These are phyloP conservation scores for Knufia petricola DNA, from an alignment of 2,329 filamentous ascomycete species.

Conservation along the genomic window DNA sequence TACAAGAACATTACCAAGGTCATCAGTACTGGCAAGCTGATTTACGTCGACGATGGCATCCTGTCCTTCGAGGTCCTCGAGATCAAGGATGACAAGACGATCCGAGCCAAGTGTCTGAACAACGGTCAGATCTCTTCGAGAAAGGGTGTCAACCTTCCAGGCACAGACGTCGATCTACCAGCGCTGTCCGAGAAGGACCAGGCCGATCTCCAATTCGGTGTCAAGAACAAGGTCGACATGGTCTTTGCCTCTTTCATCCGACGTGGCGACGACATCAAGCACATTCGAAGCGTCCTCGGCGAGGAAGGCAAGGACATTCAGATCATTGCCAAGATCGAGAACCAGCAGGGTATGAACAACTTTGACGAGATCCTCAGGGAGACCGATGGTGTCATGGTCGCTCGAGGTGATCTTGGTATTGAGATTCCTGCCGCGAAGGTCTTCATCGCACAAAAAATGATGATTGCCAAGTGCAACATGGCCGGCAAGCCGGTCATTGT, in stretches of 20 bases:
- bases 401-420: constrained; percentile 95
- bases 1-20: constrained; percentile 99
- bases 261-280: constrained; percentile 79
- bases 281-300: constrained; percentile 86
- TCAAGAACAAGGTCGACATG: constrained; percentile 99
- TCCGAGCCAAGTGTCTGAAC: constrained; percentile 82
- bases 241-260: constrained; percentile 98
- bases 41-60: constrained; percentile 98
- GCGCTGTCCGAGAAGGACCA: constrained; percentile 98
- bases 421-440: constrained; percentile 98
- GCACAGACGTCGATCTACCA: constrained; percentile 96
- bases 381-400: constrained; percentile 99
- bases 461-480: constrained; percentile 99
- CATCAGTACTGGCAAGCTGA: constrained; percentile 78
- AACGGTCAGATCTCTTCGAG: constrained; percentile 97
- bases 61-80: constrained; percentile 90
- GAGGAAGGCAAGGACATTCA: constrained; percentile 91
- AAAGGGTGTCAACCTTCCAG: constrained; percentile 98
- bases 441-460: constrained; percentile 99
- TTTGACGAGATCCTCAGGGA: constrained; percentile 92
- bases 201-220: constrained; percentile 83
- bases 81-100: constrained; percentile 77
- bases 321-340: constrained; percentile 99
- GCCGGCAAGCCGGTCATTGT: constrained; percentile 98
- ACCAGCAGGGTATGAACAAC: constrained; percentile 99